Base-by-base conservation (phyloP, 2,329 filamentous ascomycete species). In the Fusarium sp. region DNA sequence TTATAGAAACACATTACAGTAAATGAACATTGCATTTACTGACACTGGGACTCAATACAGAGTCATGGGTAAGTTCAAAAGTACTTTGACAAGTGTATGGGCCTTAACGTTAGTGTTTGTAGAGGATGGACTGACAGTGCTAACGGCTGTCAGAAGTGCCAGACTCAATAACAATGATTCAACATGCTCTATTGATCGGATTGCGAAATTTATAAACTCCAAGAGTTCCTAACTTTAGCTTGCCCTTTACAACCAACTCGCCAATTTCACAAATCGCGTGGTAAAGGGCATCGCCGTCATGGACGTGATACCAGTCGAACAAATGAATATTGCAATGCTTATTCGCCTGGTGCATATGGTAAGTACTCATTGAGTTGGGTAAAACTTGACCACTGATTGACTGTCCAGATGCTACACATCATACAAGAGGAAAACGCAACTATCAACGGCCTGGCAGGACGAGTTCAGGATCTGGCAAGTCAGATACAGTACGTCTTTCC, bases 31-130 rank as follows among this genome's bases (percentile, higher is more conserved):
- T 28, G 10, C 6, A 28, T 22, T 47, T 5, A 28, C 6, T 47
- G 44, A 22, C 12, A 15, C 24, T 28, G 24, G 18, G 18, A 22
- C 8, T 22, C 13, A 11, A 47, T 8, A 22, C 13, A 22, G 8
- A 22, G 18, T 14, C 6, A 22, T 5, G 6, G 13, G 13, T 20
- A 22, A 28, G 44, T 28, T 47, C 5, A 14, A 14, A 47, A 28
- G 44, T 15, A 26, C 24, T 15, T 15, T 22, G 44, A 11, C 6
- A 28, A 11, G 14, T 22, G 10, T 11, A 30, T n/a, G 47, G 47
- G 26, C 15, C 20, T 17, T 4, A 18, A 8, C 0, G 8, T n/a
- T 32, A 7, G 20, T 30, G 9, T 30, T 12, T n/a, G 2, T 11
- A n/a, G 14, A n/a, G 8, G 14, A 30, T 32, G 3, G 28, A 7